A percentile compares a stretch with the other conserved stretches of the same genome.
Evolutionary conservation across 768 basidiomycete species (phyloP).

Genomic region (Podaxis rugospora): DNA sequence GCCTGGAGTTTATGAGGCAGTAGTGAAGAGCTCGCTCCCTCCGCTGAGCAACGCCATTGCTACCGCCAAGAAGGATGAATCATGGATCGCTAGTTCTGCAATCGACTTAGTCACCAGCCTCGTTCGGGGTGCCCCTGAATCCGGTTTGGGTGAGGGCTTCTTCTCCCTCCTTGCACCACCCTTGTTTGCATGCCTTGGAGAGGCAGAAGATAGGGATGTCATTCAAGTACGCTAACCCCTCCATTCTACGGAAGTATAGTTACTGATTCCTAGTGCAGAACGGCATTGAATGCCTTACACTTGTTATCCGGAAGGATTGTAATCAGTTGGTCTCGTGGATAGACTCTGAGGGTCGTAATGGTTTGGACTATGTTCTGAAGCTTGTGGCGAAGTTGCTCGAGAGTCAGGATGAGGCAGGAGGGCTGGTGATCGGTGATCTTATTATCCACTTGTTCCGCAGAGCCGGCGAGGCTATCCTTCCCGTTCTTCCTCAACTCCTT

Average conservation of each 20-base stretch:
- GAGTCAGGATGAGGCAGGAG: slow-evolving; percentile 85
- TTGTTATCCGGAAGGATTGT: slow-evolving; percentile 84
- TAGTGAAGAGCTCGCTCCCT: slow-evolving; percentile 73
- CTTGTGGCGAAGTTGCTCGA: slow-evolving; percentile 77
- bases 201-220: slow-evolving; percentile 83
- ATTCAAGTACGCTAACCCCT: slow-evolving; percentile 50
- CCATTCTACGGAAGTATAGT: neutral
- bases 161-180: slow-evolving; percentile 70
- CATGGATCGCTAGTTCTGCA: slow-evolving; percentile 75
- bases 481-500: slow-evolving; percentile 84
- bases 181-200: slow-evolving; percentile 64
- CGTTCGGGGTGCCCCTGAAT: slow-evolving; percentile 57
- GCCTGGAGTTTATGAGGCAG: slow-evolving; percentile 60
- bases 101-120: slow-evolving; percentile 79
- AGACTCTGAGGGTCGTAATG: slow-evolving; percentile 61
- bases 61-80: slow-evolving; percentile 53
- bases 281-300: slow-evolving; percentile 75
- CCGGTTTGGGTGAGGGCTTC: slow-evolving; percentile 75
- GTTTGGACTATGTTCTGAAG: slow-evolving; percentile 69
- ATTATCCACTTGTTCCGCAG: slow-evolving; percentile 89
- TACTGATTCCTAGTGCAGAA: slow-evolving; percentile 45
- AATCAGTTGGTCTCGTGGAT: slow-evolving; percentile 77
- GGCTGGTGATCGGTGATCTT: slow-evolving; percentile 89
- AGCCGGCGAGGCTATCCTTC: slow-evolving; percentile 74
- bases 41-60: slow-evolving; percentile 62